These are phyloP conservation scores for Syzygium syzygioides DNA, from an alignment of 441 rosid genomes.

Conservation along the genomic window DNA sequence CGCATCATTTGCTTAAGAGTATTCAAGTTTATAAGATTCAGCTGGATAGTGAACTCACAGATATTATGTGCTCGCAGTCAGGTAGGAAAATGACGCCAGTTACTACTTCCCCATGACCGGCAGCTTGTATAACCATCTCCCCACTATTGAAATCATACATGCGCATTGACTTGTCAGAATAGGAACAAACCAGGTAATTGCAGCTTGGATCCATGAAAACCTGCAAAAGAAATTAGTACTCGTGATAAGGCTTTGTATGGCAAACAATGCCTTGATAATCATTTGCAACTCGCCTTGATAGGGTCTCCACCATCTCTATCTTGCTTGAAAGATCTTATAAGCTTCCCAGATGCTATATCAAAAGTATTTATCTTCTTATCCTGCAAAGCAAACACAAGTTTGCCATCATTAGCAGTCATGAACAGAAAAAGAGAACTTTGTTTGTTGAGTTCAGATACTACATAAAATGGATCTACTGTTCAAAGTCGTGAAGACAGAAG, in stretches of 20 bases:
- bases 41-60: conserved; percentile 44
- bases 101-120: conserved; percentile 75
- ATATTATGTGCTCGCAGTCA: conserved; percentile 78
- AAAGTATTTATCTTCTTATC: conserved; percentile 80
- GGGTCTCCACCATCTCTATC: conserved; percentile 75
- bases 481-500: neutral
- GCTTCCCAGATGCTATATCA: conserved; percentile 57
- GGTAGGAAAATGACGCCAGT: conserved; percentile 84
- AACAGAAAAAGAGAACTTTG: neutral
- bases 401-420: neutral
- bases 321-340: conserved; percentile 67
- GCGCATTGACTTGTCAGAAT: conserved; percentile 72
- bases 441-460: neutral
- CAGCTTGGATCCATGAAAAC: conserved; percentile 79
- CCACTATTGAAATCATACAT: conserved; percentile 57
- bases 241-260: conserved; percentile 13
- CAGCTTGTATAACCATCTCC: conserved; percentile 62
- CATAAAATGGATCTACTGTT: neutral
- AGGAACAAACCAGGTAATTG: conserved; percentile 67
- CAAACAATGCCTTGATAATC: neutral
- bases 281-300: conserved; percentile 42
- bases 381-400: conserved; percentile 23
- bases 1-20: neutral
- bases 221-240: conserved; percentile 27
- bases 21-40: neutral